Conservation (phyloP, 805 yeast species). For the Lipomyces starkeyi region DNA sequence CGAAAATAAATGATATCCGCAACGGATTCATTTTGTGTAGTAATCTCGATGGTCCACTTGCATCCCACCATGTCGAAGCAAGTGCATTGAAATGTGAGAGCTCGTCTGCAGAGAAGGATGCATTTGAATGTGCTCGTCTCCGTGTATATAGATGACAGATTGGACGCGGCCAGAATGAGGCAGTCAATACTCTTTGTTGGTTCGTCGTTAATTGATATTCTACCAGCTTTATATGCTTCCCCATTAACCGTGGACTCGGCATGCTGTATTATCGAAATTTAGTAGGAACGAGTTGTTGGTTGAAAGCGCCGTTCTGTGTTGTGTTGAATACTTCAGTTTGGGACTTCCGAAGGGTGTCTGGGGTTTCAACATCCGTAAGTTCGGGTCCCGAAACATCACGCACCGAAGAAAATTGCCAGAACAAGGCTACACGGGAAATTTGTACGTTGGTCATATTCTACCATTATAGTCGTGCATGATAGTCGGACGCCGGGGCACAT, state of each 20-base stretch:
- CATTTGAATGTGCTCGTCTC: slow-evolving; percentile 8
- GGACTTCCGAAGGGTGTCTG: no score
- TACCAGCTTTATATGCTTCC: not conserved
- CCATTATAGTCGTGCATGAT: no score
- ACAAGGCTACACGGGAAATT: no score
- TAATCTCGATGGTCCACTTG: slow-evolving; percentile 88
- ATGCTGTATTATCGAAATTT: not conserved
- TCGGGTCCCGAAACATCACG: no score
- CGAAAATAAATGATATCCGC: slow-evolving; percentile 83
- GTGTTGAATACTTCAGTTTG: no score
- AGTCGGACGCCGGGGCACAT: no score
- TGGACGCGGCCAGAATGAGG: not conserved
- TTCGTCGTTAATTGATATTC: not conserved
- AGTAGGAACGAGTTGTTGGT: not conserved
- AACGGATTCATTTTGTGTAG: slow-evolving; percentile 92
- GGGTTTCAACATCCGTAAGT: no score
- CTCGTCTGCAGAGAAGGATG: slow-evolving; percentile 55
- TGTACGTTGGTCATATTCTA: no score
- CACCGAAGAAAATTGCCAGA: no score
- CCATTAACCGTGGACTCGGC: not conserved
- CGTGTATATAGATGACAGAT: not conserved
- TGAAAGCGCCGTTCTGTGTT: not conserved
- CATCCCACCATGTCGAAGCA: slow-evolving; percentile 99
- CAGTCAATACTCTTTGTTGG: not conserved
- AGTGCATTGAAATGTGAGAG: slow-evolving; percentile 79